Evolutionary conservation across 192 early-diverging fungal genomes (phyloP), one percentile per base, ranked within the genome.

Genomic region (Coemansia sp.): DNA sequence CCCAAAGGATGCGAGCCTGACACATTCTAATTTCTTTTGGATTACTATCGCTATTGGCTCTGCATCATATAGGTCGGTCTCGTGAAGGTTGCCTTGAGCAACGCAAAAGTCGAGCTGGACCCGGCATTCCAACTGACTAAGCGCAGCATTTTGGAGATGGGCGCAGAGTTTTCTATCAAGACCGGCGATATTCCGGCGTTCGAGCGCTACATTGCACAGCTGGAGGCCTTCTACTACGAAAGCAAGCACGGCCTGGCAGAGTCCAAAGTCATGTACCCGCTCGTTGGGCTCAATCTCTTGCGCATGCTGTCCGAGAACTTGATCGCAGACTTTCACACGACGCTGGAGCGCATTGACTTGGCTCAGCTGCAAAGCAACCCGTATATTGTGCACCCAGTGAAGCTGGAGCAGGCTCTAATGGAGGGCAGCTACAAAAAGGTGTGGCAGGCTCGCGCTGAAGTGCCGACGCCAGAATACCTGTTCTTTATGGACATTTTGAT

Each of bases 321-420:
- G 25, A 90, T 99, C 65, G 91, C 96, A n/a, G 97, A 99, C 70
- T 99, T 99, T 79, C 97, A 99, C 79, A 95, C 94, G n/a, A 90
- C 95, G 67, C 85, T 99, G 35, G 97, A 99, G 63, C 86, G 86
- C 60, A 93, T 99, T 63, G 93, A 94, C 51, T 86, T 90, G 17
- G 86, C 91, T 31, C 91, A 94, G 73, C 76, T 97, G 15, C 84
- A 87, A 42, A 83, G 73, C 64, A 97, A 95, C 77, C 73, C 89
- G 35, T 94, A 89, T 61, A 95, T 99, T 73, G 90, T 92, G 60
- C 94, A 97, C 69, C 93, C 97, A 2, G 85, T 99, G 49, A 88
- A 94, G 77, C 85, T 99, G 59, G 97, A 99, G 80, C 97, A 97
- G 84, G 93, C 90, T 46, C 79, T 99, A 71, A 99, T 98, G 96